Base-by-base conservation (phyloP, 2,329 filamentous ascomycete genomes). In the Teratosphaeria epicoccoides region DNA sequence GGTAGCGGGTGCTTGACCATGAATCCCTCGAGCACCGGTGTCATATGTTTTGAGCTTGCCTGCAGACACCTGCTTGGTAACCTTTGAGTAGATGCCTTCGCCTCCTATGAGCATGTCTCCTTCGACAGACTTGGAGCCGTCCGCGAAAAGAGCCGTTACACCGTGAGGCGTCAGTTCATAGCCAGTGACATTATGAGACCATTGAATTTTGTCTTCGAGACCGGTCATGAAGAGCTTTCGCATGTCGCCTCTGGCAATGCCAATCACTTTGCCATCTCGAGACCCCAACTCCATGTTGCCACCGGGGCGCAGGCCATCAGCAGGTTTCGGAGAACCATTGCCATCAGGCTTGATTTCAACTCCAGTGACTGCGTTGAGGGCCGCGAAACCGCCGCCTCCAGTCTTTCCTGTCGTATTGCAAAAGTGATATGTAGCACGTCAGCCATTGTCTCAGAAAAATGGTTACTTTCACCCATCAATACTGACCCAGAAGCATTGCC, bases 221-320 rank as follows among this genome's bases (percentile, higher is more conserved):
- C 80, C 81, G 17, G 73, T 66, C 45, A 81, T 64, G 59, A 85
- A 84, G 4, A 80, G 55, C 46, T 66, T 71, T 2, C 82, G 72
- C 81, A 85, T 84, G 29, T 82, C 80, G 4, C 81, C 81, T 4
- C 82, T 69, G 0, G 79, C 74, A 40, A 84, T 81, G 0, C 81
- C 81, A 0, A 85, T 73, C 7, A 80, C 71, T 61, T 83, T 81
- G 4, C 77, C 79, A 37, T 70, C 79, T 20, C 80, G 72, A 14
- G 77, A 81, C 0, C 65, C 52, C 25, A 83, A 66, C 1, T 28
- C 49, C 47, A 61, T 54, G 22, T 51, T 45, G 26, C 17, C 49
- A n/a, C 54, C 57, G 25, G 47, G 29, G 10, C 29, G 43, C 37
- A 54, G 45, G 24, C 43, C 45, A 22, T 53, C 51, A 7, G 43